Base-by-base conservation (phyloP, 306 rosid genomes). In the Cotoneaster glaucophyllus region DNA sequence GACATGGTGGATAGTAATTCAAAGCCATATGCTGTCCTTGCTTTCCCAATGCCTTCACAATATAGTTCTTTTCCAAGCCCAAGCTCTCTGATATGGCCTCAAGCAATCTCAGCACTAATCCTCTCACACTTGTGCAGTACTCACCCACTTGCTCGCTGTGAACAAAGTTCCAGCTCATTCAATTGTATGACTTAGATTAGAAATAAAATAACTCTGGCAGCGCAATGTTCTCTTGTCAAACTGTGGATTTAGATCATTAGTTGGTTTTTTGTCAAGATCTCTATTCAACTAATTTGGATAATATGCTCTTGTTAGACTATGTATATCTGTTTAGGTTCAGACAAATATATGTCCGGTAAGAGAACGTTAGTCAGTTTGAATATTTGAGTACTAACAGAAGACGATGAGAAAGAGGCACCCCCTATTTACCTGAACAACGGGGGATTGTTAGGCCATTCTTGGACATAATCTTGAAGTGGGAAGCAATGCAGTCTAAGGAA, bases 1-100 rank as follows among this genome's bases (percentile, higher is more conserved):
- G 86, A 73, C 88, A 87, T 10, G 85, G 83, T 1, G 90, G 90
- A 28, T 87, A 84, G 78, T 87, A 87, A 74, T 87, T 87, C 74
- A 87, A 13, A 19, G 90, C 90, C 88, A 87, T 84, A 64, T 87
- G 88, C 13, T 87, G 90, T 1, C 85, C 88, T 25, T 84, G 88
- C 45, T 29, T 82, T 18, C 86, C 88, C 17, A 84, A 41, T n/a
- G 86, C 75, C 12, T 80, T 80, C 11, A 52, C 70, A 15, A 84
- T 80, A 53, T 21, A 1, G 41, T 77, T 80, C 61, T 54, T 71
- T 32, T 78, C 70, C 28, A 87, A 74, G 1, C 86, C 88, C 52
- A 87, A 59, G 78, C 90, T 82, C 78, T 87, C 88, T 2, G 90
- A 84, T 71, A 87, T 77, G 71, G 84, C 86, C 77, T 78, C 90